phyloP scores from a whole-genome alignment of 2,329 filamentous ascomycete species.

The Cryphonectria parasitica region DNA sequence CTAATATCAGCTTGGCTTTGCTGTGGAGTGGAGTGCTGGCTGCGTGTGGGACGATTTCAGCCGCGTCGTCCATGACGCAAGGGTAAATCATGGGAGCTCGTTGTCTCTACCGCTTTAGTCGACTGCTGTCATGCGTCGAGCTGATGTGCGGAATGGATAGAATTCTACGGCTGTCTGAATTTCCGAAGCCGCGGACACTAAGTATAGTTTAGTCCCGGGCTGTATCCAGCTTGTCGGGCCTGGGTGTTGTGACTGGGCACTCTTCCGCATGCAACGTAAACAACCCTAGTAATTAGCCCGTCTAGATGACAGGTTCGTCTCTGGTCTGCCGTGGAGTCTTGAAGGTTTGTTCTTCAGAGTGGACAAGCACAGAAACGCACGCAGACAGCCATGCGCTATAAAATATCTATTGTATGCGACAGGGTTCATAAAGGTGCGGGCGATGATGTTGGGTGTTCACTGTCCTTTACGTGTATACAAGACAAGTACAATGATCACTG shows the following conservation, averaged over 20 bases:
- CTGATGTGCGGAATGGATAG: not conserved
- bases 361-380: not conserved
- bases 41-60: not conserved
- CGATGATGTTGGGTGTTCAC: not conserved
- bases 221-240: not conserved
- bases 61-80: constrained; percentile 1
- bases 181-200: too few relatives aligned
- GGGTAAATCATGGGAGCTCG: not conserved
- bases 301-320: not conserved
- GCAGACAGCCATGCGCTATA: not conserved
- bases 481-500: too few relatives aligned
- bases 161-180: not conserved
- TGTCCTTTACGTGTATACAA: too few relatives aligned
- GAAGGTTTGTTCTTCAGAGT: too few relatives aligned
- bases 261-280: not conserved
- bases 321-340: too few relatives aligned
- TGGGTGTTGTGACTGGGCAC: not conserved
- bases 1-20: not conserved
- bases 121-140: not conserved
- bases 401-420: too few relatives aligned
- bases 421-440: too few relatives aligned
- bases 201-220: not conserved
- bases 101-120: not conserved
- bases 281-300: too few relatives aligned
- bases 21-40: not conserved